Percentiles rank a stretch among this genome's conserved stretches.
Conservation (phyloP, 164 flowering plant species). For the Vitis rupestris region DNA sequence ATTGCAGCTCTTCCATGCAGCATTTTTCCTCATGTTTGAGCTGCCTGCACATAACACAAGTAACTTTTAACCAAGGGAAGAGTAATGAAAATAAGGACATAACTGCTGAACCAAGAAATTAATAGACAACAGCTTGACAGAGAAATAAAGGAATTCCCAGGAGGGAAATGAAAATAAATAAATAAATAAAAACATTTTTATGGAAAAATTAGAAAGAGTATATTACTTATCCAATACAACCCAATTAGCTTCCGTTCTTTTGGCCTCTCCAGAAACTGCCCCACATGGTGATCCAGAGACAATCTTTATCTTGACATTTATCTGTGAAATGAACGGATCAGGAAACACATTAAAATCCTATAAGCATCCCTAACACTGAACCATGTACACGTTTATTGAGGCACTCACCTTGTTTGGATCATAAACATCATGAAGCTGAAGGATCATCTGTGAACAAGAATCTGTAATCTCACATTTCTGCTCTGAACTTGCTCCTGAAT, state of each 20-base stretch:
- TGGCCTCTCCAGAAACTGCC: conserved; percentile 91
- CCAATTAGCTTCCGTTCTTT: conserved; percentile 78
- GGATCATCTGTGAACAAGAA: conserved; percentile 96
- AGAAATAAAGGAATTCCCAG: not conserved
- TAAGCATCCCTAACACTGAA: too few species aligned
- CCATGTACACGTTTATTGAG: not conserved
- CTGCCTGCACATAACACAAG: conserved; percentile 31
- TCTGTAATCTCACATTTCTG: conserved; percentile 79
- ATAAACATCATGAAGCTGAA: conserved; percentile 91
- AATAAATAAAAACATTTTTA: not conserved
- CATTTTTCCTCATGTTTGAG: conserved; percentile 59
- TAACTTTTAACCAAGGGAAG: not conserved
- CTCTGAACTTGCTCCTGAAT: conserved; percentile 57
- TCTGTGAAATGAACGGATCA: conserved; percentile 33
- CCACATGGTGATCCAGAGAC: conserved; percentile 84
- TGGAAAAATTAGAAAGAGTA: not conserved
- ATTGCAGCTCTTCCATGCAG: conserved; percentile 79
- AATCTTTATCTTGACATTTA: conserved; percentile 84
- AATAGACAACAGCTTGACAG: not conserved
- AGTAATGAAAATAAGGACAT: not conserved
- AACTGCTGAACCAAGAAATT: not conserved
- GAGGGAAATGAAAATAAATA: not conserved
- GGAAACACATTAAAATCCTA: not conserved
- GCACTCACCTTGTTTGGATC: conserved; percentile 81
- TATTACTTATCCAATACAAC: conserved; percentile 93